Base-by-base conservation (phyloP, 2,329 filamentous ascomycete genomes). In the Monosporascus cannonballus region DNA sequence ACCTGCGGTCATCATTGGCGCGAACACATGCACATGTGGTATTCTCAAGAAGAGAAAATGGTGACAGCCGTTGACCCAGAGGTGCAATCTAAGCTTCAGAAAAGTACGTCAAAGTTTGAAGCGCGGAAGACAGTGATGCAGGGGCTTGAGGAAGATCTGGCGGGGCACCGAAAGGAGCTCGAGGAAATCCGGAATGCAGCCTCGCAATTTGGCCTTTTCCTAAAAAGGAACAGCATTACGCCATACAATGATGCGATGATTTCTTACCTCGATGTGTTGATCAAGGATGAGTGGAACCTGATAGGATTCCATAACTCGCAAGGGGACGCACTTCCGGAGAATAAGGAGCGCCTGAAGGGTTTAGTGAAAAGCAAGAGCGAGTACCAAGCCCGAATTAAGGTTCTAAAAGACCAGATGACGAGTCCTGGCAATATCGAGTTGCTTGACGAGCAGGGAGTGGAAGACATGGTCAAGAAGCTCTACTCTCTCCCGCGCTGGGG, bases 241-340 rank as follows among this genome's bases (percentile, higher is more conserved):
- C 42, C 30, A 18, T 34, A 41, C 25, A 45, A 51, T 47, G 72
- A 75, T 53, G 68, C 68, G 1, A 71, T 66, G 14, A 49, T 72
- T 4, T 69, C 62, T 14, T 73, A 75, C 53, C 59, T 74, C 3
- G 66, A 72, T 36, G 57, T 64, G 51, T 56, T 72, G 1, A 73
- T 74, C 54, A 62, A 68, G 37, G 64, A 70, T 44, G 69, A 74
- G 56, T 50, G 66, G 38, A 54, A 54, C 25, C 71, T 72, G 56
- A 57, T 70, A 36, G 18, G 34, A n/a, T 46, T 46, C 20, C 25
- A 22, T 22, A 25, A 30, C 15, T 46, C 42, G 9, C 24, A 42
- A 27, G 41, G 38, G 22, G 22, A n/a, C 37, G 27, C 39, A 51
- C 38, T 46, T 18, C 24, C 42, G 5, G 42, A n/a, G 39, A 56